Percentiles rank a stretch among this genome's conserved stretches.
Conservation (phyloP, 768 basidiomycete species). For the Trametes cingulata region DNA sequence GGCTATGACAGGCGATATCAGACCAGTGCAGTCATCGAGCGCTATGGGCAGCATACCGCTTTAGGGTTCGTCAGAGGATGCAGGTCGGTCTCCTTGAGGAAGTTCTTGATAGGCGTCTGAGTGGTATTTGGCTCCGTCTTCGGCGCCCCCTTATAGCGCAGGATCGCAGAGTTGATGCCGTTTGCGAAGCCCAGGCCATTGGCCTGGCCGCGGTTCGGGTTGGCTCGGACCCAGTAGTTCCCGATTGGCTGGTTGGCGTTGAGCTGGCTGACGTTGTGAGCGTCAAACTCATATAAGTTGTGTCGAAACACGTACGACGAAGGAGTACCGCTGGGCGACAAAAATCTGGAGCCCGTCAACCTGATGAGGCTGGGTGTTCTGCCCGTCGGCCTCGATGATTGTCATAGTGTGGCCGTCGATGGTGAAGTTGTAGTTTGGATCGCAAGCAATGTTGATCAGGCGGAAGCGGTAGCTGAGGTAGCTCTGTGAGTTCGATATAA, state of each 20-base stretch:
- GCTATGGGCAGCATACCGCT: too few relatives aligned
- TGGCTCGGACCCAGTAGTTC: constrained; percentile 60
- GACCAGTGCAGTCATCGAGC: too few relatives aligned
- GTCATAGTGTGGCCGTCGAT: constrained; percentile 47
- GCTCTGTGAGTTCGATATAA: background rate
- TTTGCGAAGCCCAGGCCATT: constrained; percentile 22
- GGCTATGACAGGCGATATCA: too few relatives aligned
- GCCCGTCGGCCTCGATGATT: constrained; percentile 55
- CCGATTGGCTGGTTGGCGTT: constrained; percentile 43
- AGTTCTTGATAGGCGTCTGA: constrained; percentile 28
- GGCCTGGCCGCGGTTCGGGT: constrained; percentile 27
- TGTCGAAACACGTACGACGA: constrained; percentile 28
- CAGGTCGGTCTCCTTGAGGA: constrained; percentile 42
- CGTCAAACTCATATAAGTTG: too few relatives aligned
- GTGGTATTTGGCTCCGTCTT: constrained; percentile 42
- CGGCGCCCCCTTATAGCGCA: constrained; percentile 50
- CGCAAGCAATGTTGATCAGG: constrained; percentile 24
- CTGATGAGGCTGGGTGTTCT: constrained; percentile 42
- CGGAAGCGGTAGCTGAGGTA: constrained; percentile 25
- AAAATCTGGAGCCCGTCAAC: constrained; percentile 23
- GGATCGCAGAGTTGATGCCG: constrained; percentile 51
- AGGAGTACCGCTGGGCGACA: constrained; percentile 24
- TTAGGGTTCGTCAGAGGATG: constrained; percentile 34
- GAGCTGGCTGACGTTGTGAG: constrained; percentile 35
- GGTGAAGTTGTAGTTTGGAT: constrained; percentile 44